phyloP scores from a whole-genome alignment of 805 yeast species.

The Yarrowia divulgata region DNA sequence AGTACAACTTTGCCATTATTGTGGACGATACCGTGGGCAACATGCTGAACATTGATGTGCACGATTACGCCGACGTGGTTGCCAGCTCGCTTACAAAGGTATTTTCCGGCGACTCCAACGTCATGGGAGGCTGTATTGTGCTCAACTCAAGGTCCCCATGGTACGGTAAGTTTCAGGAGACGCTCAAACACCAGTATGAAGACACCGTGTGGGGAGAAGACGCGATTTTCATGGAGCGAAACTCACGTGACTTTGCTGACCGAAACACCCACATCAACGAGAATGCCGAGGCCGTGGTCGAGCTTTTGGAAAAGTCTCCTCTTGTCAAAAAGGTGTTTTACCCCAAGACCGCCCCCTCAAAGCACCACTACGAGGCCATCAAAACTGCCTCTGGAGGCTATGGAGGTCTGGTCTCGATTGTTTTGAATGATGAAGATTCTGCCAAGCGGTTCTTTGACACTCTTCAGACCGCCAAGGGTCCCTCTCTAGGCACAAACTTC shows the following conservation, averaged over 20 bases:
- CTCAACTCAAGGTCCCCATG: conserved; percentile 69
- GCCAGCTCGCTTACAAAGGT: conserved; percentile 89
- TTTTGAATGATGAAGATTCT: conserved; percentile 66
- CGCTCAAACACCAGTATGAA: conserved; percentile 63
- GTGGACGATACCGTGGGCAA: conserved; percentile 97
- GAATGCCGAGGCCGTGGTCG: conserved; percentile 53
- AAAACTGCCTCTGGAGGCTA: conserved; percentile 80
- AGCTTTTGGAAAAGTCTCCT: conserved; percentile 48
- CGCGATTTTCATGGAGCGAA: conserved; percentile 88
- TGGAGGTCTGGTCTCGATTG: conserved; percentile 82
- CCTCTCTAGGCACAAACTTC: conserved; percentile 88
- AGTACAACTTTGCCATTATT: conserved; percentile 76
- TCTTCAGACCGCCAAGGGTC: conserved; percentile 79
- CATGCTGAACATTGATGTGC: conserved; percentile 78
- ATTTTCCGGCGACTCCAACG: conserved; percentile 93
- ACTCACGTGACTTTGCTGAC: conserved; percentile 83
- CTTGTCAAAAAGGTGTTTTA: conserved; percentile 72
- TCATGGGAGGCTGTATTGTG: conserved; percentile 90
- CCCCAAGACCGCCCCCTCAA: conserved; percentile 66
- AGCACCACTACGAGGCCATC: conserved; percentile 71
- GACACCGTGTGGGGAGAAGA: conserved; percentile 93
- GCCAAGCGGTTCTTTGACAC: conserved; percentile 80
- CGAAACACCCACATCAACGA: conserved; percentile 58
- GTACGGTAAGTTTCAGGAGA: conserved; percentile 59
- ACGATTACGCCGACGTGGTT: conserved; percentile 84